These are phyloP conservation scores for Leccinum variicolor DNA, from an alignment of 768 basidiomycete genomes.

Conservation along the genomic window DNA sequence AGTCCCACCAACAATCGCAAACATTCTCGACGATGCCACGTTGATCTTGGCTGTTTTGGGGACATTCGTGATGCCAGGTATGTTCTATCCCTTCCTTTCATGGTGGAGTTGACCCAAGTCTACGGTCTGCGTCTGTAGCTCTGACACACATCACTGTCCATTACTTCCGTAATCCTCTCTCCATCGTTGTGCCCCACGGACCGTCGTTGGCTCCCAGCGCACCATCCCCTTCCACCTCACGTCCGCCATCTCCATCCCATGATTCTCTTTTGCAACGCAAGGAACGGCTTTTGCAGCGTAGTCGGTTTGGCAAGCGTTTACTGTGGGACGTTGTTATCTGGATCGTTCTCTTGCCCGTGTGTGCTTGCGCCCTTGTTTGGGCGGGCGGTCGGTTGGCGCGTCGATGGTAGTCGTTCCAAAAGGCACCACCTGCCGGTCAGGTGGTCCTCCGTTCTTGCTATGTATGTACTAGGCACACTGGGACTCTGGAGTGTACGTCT, in stretches of 20 bases:
- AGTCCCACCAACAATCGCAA: conserved; percentile 37
- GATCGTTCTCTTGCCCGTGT: conserved; percentile 61
- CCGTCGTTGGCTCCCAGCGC: conserved; percentile 24
- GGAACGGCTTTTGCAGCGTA: conserved; percentile 77
- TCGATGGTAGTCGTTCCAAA: conserved; percentile 43
- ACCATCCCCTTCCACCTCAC: conserved; percentile 14
- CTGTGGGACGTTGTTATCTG: conserved; percentile 85
- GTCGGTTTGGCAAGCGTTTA: conserved; percentile 66
- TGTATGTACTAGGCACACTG: background rate
- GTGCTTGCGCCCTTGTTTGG: conserved; percentile 57
- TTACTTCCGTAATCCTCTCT: conserved; percentile 78
- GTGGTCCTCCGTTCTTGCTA: background rate
- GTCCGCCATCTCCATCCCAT: conserved; percentile 31
- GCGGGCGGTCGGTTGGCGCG: conserved; percentile 47
- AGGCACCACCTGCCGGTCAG: conserved; percentile 5
- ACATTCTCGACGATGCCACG: conserved; percentile 44
- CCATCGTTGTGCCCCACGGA: conserved; percentile 72
- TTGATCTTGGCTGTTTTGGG: conserved; percentile 50
- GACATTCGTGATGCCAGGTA: conserved; percentile 64
- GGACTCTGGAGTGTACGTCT: conserved; percentile 2
- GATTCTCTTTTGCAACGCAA: conserved; percentile 84
- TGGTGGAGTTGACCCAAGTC: background rate
- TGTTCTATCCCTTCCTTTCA: conserved; percentile 6
- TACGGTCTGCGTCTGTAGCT: conserved; percentile 35
- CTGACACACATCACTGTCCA: conserved; percentile 78